Base-by-base conservation (phyloP, 305 asterid species). In the Fraxinus platypoda region DNA sequence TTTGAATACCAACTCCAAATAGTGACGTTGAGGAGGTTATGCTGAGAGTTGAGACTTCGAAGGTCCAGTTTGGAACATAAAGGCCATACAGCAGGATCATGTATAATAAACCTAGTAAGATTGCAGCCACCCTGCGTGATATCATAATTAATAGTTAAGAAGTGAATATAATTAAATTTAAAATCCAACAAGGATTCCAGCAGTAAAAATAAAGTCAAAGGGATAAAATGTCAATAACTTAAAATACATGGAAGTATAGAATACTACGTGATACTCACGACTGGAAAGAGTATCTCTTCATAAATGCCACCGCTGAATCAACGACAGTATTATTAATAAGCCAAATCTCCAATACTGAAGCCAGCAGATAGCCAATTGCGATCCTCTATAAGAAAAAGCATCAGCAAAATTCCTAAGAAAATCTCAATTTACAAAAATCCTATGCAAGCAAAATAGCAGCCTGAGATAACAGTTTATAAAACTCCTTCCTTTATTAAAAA, bases 331-430 rank as follows among this genome's bases (percentile, higher is more conserved):
- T 85, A 38, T 86, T 88, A 33, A 87, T 93, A 37, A 92, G 93
- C 98, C 97, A 94, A 80, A 94, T 90, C 89, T 93, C 98, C 91
- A 90, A 72, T 77, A 83, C 71, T 59, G 98, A 90, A 81, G 93
- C 91, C 88, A 94, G 80, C 84, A 94, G 86, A 87, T 94, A 92
- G 64, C 97, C 97, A 83, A 94, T 91, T 54, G 98, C 89, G 76
- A 94, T 94, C 86, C 98, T 91, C 98, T 94, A 81, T 66, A 83
- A 83, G 64, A 87, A 77, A 83, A 76, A 19, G 68, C 31, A 72
- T 41, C 54, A 41, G 49, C 57, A 76, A 57, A 30, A 83, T 57
- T 57, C 54, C 64, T 79, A 57, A 77, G 43, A 62, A 41, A 15
- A 31, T 52, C 23, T 19, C 57, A 49, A 11, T 19, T 7, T 9